Evolutionary conservation across 257 asterid genomes (phyloP).

Genomic region (Jaltomata sinuosa): DNA sequence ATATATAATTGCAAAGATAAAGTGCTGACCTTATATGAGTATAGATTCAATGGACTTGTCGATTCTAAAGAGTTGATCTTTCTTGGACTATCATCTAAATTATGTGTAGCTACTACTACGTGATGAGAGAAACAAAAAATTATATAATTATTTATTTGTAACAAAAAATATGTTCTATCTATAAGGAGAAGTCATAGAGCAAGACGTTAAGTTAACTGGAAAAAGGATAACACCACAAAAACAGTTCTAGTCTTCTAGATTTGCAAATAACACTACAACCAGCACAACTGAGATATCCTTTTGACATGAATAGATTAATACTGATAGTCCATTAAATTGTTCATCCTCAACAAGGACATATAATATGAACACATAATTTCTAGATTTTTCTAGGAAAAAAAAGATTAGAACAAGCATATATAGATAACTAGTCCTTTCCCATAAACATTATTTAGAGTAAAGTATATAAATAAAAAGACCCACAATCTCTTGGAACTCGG

Average conservation of each 20-base stretch:
- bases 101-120: background rate
- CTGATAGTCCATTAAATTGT: background rate
- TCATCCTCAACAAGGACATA: background rate
- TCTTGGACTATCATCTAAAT: no score
- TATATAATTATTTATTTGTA: background rate
- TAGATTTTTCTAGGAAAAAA: background rate
- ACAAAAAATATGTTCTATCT: background rate
- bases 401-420: background rate
- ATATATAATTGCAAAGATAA: background rate
- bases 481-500: background rate
- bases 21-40: no score
- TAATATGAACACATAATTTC: background rate
- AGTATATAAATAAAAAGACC: background rate
- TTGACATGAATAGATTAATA: background rate
- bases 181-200: background rate
- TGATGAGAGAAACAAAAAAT: background rate
- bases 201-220: no score
- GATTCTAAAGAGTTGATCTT: constrained; percentile 16
- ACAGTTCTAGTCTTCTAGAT: no score
- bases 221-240: background rate
- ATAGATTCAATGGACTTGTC: constrained; percentile 33
- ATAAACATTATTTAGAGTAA: background rate
- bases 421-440: background rate
- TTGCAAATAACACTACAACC: background rate
- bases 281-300: background rate